Evolutionary conservation across 768 basidiomycete species (phyloP).

Genomic region (Pleurotus cornucopiae): DNA sequence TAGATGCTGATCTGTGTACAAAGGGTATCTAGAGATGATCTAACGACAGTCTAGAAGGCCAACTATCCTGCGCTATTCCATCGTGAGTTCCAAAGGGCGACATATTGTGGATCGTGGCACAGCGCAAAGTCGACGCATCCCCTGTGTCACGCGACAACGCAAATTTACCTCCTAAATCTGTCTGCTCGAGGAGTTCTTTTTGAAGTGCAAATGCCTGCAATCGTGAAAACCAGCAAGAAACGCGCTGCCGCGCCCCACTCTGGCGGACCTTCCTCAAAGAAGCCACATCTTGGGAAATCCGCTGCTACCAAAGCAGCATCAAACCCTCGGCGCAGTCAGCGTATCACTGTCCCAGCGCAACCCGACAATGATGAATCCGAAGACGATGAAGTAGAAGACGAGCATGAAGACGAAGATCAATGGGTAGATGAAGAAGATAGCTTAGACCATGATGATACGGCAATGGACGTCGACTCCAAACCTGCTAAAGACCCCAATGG

Average conservation of each 20-base stretch:
- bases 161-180: not conserved
- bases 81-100: too few relatives aligned
- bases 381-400: slow-evolving; percentile 18
- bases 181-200: not conserved
- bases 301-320: slow-evolving; percentile 15
- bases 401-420: slow-evolving; percentile 13
- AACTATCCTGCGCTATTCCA: too few relatives aligned
- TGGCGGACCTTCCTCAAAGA: slow-evolving; percentile 46
- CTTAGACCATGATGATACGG: slow-evolving; percentile 23
- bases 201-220: slow-evolving; percentile 31
- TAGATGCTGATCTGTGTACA: too few relatives aligned
- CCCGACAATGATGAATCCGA: slow-evolving; percentile 32
- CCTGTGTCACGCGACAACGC: not conserved
- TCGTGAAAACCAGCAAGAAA: slow-evolving; percentile 44
- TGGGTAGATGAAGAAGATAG: slow-evolving; percentile 25
- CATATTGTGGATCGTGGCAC: too few relatives aligned
- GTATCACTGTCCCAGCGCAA: slow-evolving; percentile 41
- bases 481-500: slow-evolving; percentile 55
- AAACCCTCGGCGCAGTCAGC: slow-evolving; percentile 50
- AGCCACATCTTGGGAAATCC: slow-evolving; percentile 37
- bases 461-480: slow-evolving; percentile 22
- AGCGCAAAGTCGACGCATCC: too few relatives aligned
- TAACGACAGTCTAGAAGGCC: too few relatives aligned
- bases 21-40: too few relatives aligned
- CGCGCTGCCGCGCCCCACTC: slow-evolving; percentile 41